Base-by-base conservation (phyloP, 164 flowering plant genomes). In the Tinospora cordifolia region DNA sequence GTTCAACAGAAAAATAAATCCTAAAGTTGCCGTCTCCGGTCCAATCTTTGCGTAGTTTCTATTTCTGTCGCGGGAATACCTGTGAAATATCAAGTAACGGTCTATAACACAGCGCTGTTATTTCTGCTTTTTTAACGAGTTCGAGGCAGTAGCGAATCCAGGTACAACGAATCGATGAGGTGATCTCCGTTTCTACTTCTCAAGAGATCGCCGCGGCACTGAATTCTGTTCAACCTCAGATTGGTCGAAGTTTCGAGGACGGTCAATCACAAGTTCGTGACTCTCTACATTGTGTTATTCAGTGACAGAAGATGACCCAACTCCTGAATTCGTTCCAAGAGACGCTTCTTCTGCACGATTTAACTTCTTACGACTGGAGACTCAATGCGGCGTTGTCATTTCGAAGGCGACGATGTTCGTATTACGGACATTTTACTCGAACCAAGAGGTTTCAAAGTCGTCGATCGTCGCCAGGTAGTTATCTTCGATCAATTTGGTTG, bases 401-500 rank as follows among this genome's bases (percentile, higher is more conserved):
- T 51, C 69, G 25, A 15, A 66, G 22, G 6, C 62, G 64, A 19
- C 54, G 70, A 17, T 47, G 60, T 54, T 49, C 54, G 2, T 44
- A n/a, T 44, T 3, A 14, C 14, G 46, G 66, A 68, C 62, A 34
- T 7, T 2, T 8, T 69, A 67, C 30, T 40, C 64, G 41, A 3
- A 62, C 39, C 21, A 62, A 41, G 40, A 47, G 40, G 36, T 17
- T 27, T 54, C 69, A 39, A 40, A 57, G 66, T 13, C 59, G 63
- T 47, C 75, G 51, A 47, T 72, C 69, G 38, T 76, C 59, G 3
- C 46, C n/a, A 78, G 79, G 83, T 78, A 60, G 6, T 22, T 21
- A 15, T 22, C 39, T 24, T 49, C 17, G 19, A 10, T 63, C 38
- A 49, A 36, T 15, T 36, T 27, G 25, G 10, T 2, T 13, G 24